Evolutionary conservation across 331 rosid genomes (phyloP).

Genomic region (Quercus phellos): DNA sequence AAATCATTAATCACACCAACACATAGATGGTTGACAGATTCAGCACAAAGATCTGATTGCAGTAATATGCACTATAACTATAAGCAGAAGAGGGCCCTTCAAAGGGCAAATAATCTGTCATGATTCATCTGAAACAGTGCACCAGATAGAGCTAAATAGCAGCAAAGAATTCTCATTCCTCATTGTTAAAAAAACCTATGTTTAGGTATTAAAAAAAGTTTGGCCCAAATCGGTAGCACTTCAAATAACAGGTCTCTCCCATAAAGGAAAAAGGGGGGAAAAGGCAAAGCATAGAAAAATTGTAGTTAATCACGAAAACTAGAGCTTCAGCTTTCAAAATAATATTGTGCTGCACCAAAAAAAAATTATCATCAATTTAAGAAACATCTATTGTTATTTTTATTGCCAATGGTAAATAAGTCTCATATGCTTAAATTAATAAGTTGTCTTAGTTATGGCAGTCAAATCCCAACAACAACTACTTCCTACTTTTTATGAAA

Average conservation of each 20-base stretch:
- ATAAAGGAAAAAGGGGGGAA: not conserved
- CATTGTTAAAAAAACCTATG: not conserved
- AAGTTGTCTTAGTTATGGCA: not conserved
- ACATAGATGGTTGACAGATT: too few species aligned
- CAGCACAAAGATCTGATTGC: too few species aligned
- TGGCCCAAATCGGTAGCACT: not conserved
- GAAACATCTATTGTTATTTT: not conserved
- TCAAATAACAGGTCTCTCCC: not conserved
- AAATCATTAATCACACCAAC: not conserved
- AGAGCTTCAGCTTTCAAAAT: not conserved
- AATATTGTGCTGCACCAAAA: not conserved
- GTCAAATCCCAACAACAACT: not conserved
- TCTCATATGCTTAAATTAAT: not conserved
- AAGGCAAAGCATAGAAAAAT: not conserved
- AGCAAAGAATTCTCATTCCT: not conserved
- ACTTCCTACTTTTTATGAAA: too few species aligned
- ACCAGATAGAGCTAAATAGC: not conserved
- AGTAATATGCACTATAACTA: too few species aligned
- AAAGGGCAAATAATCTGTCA: not conserved
- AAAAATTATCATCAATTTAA: not conserved
- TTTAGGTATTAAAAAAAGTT: not conserved
- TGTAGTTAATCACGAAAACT: not conserved
- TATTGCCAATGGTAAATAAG: not conserved
- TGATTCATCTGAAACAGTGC: not conserved
- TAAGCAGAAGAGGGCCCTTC: not conserved